Evolutionary conservation across 805 yeast genomes (phyloP), one percentile per base, ranked within the genome.

Genomic region (Barnettozyma salicaria): DNA sequence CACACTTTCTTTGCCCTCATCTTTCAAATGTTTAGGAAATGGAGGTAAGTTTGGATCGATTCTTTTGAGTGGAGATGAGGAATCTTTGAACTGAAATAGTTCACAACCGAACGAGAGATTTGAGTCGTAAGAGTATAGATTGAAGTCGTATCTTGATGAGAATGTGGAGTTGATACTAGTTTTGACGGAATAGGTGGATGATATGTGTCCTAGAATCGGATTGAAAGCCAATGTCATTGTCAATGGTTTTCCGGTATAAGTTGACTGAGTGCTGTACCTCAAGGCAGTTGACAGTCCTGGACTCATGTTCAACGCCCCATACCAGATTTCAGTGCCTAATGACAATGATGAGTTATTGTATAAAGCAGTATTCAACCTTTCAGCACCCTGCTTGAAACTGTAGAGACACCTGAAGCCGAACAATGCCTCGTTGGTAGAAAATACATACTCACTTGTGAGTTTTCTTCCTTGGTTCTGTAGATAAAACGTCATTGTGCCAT

Each of bases 231-330:
- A 53, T 0, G 97, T 83, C 70, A 92, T 73, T 0, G 96, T 84
- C 44, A 89, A 61, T 0, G 98, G 98, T 44, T 86, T 82, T 4
- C 94, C 95, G 0, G 95, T 83, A 29, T 84, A 76, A 0, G 92
- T 78, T 0, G 96, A 78, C 43, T 85, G 80, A 0, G 96, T 85
- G 1, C 90, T 73, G 56, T 92, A 90, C 30, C 97, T 63, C 32
- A 87, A 57, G 0, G 95, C 90, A 2, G 94, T 75, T 1, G 96
- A 85, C 14, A 89, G 56, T 0, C 97, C 97, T 0, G 97, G 97
- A 41, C 90, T 80, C 72, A 86, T 80, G 31, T 84, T 80, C 30
- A 71, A 58, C 1, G 87, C 76, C 1, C 95, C 95, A 48, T 82
- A 83, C 90, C 96, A 92, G 4, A 87, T 45, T 60, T 92, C 98